Percentiles rank a stretch among this genome's conserved stretches.
Evolutionary conservation across 306 rosid genomes (phyloP).

Genomic region (Cercis canadensis): DNA sequence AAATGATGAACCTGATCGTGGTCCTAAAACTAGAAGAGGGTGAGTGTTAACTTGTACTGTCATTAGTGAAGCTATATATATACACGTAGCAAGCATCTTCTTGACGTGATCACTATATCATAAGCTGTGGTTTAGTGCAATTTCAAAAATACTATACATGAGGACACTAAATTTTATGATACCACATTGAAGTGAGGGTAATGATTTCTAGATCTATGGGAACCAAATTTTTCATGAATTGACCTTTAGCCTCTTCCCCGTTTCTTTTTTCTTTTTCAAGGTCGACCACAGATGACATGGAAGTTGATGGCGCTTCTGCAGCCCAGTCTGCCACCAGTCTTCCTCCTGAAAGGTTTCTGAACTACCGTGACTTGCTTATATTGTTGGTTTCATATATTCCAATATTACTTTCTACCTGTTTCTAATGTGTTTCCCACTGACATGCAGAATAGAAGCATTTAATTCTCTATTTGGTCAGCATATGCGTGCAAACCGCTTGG

Average conservation of each 20-base stretch:
- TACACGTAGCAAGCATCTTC: constrained; percentile 7
- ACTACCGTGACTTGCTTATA: constrained; percentile 6
- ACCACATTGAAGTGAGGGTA: constrained; percentile 10
- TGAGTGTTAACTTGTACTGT: constrained; percentile 41
- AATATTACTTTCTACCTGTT: not conserved
- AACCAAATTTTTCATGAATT: constrained; percentile 33
- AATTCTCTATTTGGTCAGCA: constrained; percentile 82
- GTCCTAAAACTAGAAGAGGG: constrained; percentile 56
- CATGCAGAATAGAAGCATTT: constrained; percentile 77
- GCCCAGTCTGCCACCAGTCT: constrained; percentile 56
- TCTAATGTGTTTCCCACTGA: constrained; percentile 11
- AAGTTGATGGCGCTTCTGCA: constrained; percentile 63
- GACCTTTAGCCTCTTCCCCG: not conserved
- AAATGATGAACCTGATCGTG: constrained; percentile 51
- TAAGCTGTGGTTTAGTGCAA: no score
- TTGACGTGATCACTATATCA: constrained; percentile 4
- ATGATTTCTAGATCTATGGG: constrained; percentile 11
- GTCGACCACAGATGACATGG: constrained; percentile 69
- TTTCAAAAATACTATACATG: no score
- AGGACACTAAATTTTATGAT: constrained; percentile 6
- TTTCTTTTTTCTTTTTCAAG: constrained; percentile 35
- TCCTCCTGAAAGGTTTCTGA: constrained; percentile 72
- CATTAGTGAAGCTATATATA: constrained; percentile 15
- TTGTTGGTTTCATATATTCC: constrained; percentile 22
- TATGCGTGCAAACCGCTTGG: constrained; percentile 76